Conservation (phyloP, 371 early-diverging fungal genomes). For the Mucor mucedo region DNA sequence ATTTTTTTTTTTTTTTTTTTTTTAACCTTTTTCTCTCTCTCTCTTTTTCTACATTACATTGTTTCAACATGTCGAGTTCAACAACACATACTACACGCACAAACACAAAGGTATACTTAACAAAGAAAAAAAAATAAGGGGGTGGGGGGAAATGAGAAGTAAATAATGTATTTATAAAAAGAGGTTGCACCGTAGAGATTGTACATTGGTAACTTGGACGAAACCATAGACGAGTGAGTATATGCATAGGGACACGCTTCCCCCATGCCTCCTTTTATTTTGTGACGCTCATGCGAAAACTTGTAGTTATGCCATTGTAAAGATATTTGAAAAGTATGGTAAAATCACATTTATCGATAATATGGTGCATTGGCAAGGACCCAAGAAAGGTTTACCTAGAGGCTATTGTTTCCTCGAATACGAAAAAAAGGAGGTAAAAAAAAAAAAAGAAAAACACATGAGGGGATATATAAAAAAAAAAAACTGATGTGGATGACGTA, state of each 20-base stretch:
- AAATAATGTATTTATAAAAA: neutral
- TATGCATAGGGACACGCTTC: too few relatives aligned
- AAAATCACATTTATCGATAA: conserved; percentile 69
- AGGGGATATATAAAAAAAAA: too few relatives aligned
- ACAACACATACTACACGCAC: neutral
- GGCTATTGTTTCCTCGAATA: conserved; percentile 75
- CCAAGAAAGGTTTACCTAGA: conserved; percentile 65
- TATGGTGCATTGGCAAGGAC: conserved; percentile 66
- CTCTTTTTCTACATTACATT: neutral
- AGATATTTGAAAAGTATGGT: conserved; percentile 71
- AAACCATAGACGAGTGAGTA: conserved; percentile 63
- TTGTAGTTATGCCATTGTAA: conserved; percentile 61
- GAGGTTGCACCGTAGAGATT: conserved; percentile 36
- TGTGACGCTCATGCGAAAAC: neutral
- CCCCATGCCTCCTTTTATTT: neutral
- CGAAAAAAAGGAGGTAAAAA: conserved; percentile 50
- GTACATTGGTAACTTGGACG: conserved; percentile 67
- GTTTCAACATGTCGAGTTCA: neutral
- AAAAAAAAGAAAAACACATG: neutral
- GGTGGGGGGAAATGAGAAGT: neutral
- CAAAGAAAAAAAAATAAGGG: neutral
- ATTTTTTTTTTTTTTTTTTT: neutral
- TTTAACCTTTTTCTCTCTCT: neutral
- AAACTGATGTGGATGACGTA: too few relatives aligned
- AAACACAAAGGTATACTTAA: neutral